These are phyloP conservation scores for Pholiota conissans DNA, from an alignment of 768 basidiomycete species.

Conservation along the genomic window DNA sequence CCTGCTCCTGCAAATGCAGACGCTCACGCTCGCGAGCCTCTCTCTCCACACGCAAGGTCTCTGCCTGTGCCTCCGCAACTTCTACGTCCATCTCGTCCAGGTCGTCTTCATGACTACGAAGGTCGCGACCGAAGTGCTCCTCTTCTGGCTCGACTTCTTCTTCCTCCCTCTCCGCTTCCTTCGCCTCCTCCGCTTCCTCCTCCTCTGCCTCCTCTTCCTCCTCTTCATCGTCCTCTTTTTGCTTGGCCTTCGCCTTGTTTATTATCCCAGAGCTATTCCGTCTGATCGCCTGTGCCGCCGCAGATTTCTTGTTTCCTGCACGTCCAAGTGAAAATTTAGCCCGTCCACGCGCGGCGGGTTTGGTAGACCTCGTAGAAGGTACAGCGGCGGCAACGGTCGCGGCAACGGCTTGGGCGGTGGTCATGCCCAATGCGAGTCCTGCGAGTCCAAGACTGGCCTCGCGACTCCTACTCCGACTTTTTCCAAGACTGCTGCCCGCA, in stretches of 20 bases:
- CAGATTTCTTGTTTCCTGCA: background rate
- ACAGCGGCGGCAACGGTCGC: background rate
- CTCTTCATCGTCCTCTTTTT: background rate
- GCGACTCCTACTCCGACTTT: conserved; percentile 17
- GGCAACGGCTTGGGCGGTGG: background rate
- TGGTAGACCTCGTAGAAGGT: conserved; percentile 1
- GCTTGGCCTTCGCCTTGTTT: background rate
- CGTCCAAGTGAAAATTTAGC: conserved; percentile 8
- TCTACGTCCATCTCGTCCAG: background rate
- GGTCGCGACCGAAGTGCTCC: too few species aligned
- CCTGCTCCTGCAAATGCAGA: background rate
- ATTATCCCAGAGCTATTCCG: conserved; percentile 11
- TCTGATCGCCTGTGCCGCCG: background rate
- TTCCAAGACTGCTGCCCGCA: conserved; percentile 6
- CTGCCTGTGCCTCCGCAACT: conserved; percentile 11
- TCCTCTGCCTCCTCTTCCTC: background rate
- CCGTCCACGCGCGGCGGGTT: conserved; percentile 1
- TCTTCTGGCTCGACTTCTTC: too few species aligned
- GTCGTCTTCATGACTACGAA: too few species aligned
- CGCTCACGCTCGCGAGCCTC: conserved; percentile 8
- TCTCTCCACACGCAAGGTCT: conserved; percentile 4
- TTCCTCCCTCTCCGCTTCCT: too few species aligned
- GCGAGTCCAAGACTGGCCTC: conserved; percentile 11
- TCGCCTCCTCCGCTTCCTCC: background rate
- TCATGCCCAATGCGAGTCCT: conserved; percentile 10